Base-by-base conservation (phyloP, 805 yeast genomes). In the Zygotorulaspora sp. region DNA sequence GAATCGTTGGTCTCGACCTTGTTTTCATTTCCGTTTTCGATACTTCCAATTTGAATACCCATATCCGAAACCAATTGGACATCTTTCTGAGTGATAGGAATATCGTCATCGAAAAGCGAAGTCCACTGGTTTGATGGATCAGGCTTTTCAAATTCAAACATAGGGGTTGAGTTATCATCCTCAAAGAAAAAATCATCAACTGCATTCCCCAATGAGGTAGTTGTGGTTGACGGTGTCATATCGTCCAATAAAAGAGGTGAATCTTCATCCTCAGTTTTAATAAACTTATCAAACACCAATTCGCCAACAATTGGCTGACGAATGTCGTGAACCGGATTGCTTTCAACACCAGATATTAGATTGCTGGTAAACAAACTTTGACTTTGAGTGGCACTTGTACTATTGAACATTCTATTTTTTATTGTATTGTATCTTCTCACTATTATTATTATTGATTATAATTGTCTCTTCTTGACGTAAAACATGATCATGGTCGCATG, bases 131-230 rank as follows among this genome's bases (percentile, higher is more conserved):
- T 26, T 26, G 30, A n/a, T 4, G 14, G 4, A 14, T 26, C 14
- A 20, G 55, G 41, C 22, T 41, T 39, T 14, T 58, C 67, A 29
- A 47, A 47, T 13, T 64, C 70, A 57, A 82, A 80, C 58, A 82
- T 68, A 32, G 88, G 78, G 38, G 77, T 78, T 70, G 83, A 75
- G 45, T 71, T 74, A 18, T 61, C 51, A 25, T 63, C 54, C 25
- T 66, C 57, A 15, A 62, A 56, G 43, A 67, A 63, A 28, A 64
- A 53, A 6, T 35, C 38, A 12, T 35, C 38, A n/a, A 21, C 32
- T 10, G 28, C 32, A 12, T 14, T 26, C 8, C 15, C 15, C 30
- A 26, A 12, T 9, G 30, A 26, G 16, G 30, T 12, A 6, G 30
- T 12, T 11, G 30, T 14, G 10, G 16, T 12, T 4, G 30, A 14